Conservation (phyloP, 75 land plant genomes). For the Azolla pinnata region DNA sequence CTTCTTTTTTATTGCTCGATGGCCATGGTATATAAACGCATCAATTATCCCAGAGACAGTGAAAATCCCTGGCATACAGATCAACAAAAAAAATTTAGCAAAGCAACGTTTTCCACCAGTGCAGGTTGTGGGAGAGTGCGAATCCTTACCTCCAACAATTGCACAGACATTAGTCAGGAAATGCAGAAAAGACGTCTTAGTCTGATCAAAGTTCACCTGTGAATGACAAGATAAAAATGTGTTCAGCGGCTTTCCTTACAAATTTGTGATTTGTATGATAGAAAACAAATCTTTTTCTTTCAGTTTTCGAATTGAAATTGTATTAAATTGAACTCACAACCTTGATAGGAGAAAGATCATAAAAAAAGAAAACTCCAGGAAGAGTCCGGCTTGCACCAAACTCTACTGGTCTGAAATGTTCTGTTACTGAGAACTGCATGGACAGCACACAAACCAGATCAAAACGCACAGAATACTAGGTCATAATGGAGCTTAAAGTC, state of each 20-base stretch:
- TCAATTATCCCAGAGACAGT: constrained; percentile 68
- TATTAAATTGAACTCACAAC: constrained; percentile 13
- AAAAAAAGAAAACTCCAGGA: constrained; percentile 89
- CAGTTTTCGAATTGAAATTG: neutral
- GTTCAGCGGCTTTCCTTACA: neutral
- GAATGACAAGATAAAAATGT: constrained; percentile 6
- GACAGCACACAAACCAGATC: neutral
- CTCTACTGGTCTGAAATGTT: constrained; percentile 55
- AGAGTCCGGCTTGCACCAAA: constrained; percentile 33
- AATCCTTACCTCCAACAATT: constrained; percentile 91
- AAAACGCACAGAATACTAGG: neutral
- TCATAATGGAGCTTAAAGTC: neutral
- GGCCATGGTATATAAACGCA: constrained; percentile 63
- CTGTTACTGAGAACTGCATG: constrained; percentile 87
- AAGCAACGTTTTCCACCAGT: too few relatives aligned
- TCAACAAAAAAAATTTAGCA: too few relatives aligned
- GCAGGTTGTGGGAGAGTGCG: too few relatives aligned
- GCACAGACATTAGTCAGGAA: constrained; percentile 92
- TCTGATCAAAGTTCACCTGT: constrained; percentile 72
- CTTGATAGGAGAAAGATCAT: constrained; percentile 93
- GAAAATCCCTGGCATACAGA: constrained; percentile 78
- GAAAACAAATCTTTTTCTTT: too few relatives aligned
- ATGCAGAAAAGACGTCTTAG: constrained; percentile 61
- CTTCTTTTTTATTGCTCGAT: constrained; percentile 60
- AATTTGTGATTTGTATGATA: neutral